Evolutionary conservation across 805 yeast genomes (phyloP).

Genomic region (Yamadazyma akitaensis): DNA sequence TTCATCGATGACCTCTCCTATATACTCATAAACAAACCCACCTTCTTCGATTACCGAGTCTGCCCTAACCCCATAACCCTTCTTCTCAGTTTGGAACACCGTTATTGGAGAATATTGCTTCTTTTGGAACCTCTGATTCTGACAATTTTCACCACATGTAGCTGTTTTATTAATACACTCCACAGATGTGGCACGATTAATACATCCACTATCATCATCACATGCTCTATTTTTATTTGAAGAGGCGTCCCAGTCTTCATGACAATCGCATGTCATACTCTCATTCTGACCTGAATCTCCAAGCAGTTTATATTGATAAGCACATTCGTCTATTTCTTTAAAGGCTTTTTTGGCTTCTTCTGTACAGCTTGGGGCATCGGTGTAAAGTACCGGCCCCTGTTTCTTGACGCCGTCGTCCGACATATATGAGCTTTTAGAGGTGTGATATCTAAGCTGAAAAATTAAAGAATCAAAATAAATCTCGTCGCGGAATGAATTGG

Average conservation of each 20-base stretch:
- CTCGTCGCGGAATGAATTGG: neutral
- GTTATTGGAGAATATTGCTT: slow-evolving; percentile 71
- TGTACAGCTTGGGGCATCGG: slow-evolving; percentile 54
- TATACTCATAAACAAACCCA: slow-evolving; percentile 84
- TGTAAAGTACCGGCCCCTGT: slow-evolving; percentile 25
- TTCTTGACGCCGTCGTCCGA: slow-evolving; percentile 5
- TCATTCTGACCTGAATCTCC: slow-evolving; percentile 78
- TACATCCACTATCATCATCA: slow-evolving; percentile 83
- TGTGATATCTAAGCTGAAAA: neutral
- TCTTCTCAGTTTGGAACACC: slow-evolving; percentile 75
- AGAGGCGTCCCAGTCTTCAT: slow-evolving; percentile 43
- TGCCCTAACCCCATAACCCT: slow-evolving; percentile 90
- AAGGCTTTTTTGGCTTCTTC: slow-evolving; percentile 66
- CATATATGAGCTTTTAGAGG: neutral
- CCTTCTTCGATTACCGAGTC: slow-evolving; percentile 52
- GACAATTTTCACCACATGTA: slow-evolving; percentile 73
- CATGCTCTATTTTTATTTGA: slow-evolving; percentile 60
- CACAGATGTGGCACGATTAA: slow-evolving; percentile 85
- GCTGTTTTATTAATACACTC: slow-evolving; percentile 78
- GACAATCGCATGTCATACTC: slow-evolving; percentile 89
- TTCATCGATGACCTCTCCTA: slow-evolving; percentile 91
- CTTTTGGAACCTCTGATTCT: slow-evolving; percentile 84
- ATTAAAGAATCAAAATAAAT: neutral
- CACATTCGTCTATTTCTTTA: slow-evolving; percentile 52
- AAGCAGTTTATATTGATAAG: slow-evolving; percentile 56